Percentiles rank a stretch among this genome's conserved stretches.
Conservation (phyloP, 768 basidiomycete genomes). For the Steccherinum ochraceum region DNA sequence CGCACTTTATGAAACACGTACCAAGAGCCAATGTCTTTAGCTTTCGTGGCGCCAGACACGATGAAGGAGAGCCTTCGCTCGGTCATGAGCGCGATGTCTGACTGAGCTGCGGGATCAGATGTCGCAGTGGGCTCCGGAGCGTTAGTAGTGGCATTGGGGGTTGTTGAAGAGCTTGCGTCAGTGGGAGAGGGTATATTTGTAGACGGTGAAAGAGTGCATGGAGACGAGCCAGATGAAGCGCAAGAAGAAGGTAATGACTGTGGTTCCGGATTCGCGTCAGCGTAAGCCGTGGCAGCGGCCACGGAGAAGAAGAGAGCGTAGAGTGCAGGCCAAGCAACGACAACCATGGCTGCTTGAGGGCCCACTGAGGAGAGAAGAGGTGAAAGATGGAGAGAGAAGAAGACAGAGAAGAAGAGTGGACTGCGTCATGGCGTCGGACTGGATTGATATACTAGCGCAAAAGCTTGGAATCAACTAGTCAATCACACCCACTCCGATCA, state of each 20-base stretch:
- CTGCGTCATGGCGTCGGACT: too few relatives aligned
- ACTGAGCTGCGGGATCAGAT: constrained; percentile 14
- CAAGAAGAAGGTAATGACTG: background rate
- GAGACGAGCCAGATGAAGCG: background rate
- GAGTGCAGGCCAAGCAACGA: background rate
- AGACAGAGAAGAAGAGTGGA: too few relatives aligned
- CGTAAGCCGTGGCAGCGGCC: background rate
- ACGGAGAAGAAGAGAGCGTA: background rate
- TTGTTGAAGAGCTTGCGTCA: background rate
- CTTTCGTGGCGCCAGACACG: constrained; percentile 24
- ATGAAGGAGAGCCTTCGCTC: constrained; percentile 37
- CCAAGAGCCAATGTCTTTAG: constrained; percentile 31
- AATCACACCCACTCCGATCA: too few relatives aligned
- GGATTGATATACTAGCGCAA: too few relatives aligned
- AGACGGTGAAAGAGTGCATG: background rate
- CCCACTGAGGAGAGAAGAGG: background rate
- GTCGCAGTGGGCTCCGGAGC: constrained; percentile 4
- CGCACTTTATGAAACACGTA: background rate
- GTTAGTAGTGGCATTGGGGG: background rate
- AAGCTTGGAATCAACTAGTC: too few relatives aligned
- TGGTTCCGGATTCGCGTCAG: background rate
- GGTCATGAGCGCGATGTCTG: constrained; percentile 29
- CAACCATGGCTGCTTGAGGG: background rate
- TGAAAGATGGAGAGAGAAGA: too few relatives aligned
- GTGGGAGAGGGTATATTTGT: background rate